Base-by-base conservation (phyloP, 176 grass and related monocot genomes). In the Rhynchospora tenuis region DNA sequence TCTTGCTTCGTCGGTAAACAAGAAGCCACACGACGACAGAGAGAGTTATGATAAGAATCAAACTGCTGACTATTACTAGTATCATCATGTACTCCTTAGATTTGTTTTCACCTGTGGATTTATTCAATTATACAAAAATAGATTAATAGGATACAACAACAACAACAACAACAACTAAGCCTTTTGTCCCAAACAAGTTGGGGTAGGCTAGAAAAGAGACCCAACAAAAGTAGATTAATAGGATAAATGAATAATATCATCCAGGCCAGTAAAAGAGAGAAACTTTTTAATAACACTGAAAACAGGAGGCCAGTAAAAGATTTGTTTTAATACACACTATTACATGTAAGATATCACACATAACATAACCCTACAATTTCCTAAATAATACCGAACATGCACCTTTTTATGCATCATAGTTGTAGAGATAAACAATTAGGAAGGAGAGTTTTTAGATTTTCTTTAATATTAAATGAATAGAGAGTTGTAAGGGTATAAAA, bases 21-120 rank as follows among this genome's bases (percentile, higher is more conserved):
- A 98, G 96, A 59, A 98, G 83, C 96, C 96, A 98, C 68, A 95
- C 86, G 58, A 98, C 87, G 29, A 95, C 91, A 79, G 84, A 55
- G 62, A 95, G 81, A 77, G 96, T 98, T 73, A 80, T 93, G 22
- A 79, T 81, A 73, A 98, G 89, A 79, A 98, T 95, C 59, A 98
- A 91, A 28, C 91, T 91, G 11, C 96, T 98, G 16, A 98, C 96
- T 63, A 88, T 71, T 61, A 89, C 69, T 23, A 98, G 86, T 65
- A 92, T 79, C 59, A 98, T 86, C 64, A 91, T 86, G 85, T 98
- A 98, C 84, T 98, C 96, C 83, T 86, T 89, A 85, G 82, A 78
- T 69, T 90, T 90, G 52, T 93, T 86, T 83, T 88, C 86, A 84
- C 96, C 92, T 81, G 78, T 90, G 64, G 77, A 87, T 84, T 90